Evolutionary conservation across 495 filamentous ascomycete genomes (phyloP), one percentile per base, ranked within the genome.

Genomic region (Talaromyces thailandensis): DNA sequence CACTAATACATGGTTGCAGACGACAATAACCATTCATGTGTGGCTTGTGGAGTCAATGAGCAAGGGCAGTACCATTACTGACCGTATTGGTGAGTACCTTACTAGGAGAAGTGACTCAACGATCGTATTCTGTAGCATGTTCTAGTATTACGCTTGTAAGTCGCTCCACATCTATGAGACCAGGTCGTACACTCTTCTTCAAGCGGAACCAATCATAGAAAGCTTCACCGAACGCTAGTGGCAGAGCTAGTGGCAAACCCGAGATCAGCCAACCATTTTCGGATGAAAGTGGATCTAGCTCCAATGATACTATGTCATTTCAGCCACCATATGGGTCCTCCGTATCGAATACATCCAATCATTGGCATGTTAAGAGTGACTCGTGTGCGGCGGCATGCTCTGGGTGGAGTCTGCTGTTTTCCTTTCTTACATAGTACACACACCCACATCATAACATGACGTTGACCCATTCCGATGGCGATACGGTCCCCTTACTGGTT

Each of bases 51-150:
- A 25, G 58, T 7, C 31, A 6, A 7, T 28, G 58, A 25, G 58
- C 58, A 60, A 60, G 58, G 58, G 25, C 58, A 21, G 21, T 60
- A 45, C 31, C 35, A 18, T 16, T 58, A 31, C 4, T 58, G 29
- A 28, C 58, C 14, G 58, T 25, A 28, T 60, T 37, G 25, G 26
- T n/a, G 23, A 16, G 21, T 45, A 60, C 52, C 43, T 28, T 6
- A 6, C 51, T 28, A 26, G 7, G 23, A 55, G 4, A 29, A 55
- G 26, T 48, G 43, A 48, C 43, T 48, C 43, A 48, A 9, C 43
- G n/a, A 21, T 48, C 6, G 43, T 48, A 48, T 48, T 4, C 11
- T 21, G 43, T 28, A 55, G 51, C 51, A 25, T 37, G 18, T 35
- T 16, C 16, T 32, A 18, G 23, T 40, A 60, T 45, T 48, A 28